Evolutionary conservation across 23 red algal species (phyloP).

Genomic region (Cyanidiococcus yangmingshanensis): DNA sequence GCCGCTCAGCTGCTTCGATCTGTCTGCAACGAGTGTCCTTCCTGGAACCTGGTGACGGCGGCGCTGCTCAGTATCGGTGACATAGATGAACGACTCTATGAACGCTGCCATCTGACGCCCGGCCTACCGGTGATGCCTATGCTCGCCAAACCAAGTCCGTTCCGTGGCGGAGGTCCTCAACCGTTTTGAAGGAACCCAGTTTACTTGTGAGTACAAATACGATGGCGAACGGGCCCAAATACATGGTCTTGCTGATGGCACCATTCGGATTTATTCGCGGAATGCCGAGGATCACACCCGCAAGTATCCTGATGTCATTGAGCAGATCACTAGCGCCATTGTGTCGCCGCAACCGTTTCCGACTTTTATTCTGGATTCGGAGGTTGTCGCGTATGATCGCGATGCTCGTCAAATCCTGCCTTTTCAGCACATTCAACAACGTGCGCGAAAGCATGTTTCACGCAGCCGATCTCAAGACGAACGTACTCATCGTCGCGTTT

Average conservation of each 20-base stretch:
- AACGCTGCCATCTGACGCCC: slow-evolving; percentile 54
- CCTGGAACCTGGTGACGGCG: slow-evolving; percentile 70
- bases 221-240: slow-evolving; percentile 95
- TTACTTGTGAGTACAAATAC: slow-evolving; percentile 99
- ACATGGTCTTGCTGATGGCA: slow-evolving; percentile 64
- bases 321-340: slow-evolving; percentile 35
- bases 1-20: slow-evolving; percentile 26
- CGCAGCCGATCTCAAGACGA: slow-evolving; percentile 58
- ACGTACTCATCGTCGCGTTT: slow-evolving; percentile 89
- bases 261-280: slow-evolving; percentile 75
- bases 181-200: slow-evolving; percentile 26
- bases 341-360: slow-evolving; percentile 19
- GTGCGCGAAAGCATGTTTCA: slow-evolving; percentile 77
- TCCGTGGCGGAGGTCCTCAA: slow-evolving; percentile 68
- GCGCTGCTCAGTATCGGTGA: slow-evolving; percentile 38
- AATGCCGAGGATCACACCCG: slow-evolving; percentile 78
- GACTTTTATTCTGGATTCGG: slow-evolving; percentile 78
- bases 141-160: slow-evolving; percentile 88
- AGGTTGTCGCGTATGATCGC: slow-evolving; percentile 73
- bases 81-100: slow-evolving; percentile 51
- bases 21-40: slow-evolving; percentile 60
- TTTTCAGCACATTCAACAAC: slow-evolving; percentile 77
- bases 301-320: slow-evolving; percentile 86
- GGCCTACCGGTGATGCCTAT: slow-evolving; percentile 90
- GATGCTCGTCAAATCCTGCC: slow-evolving; percentile 48